Evolutionary conservation across 495 filamentous ascomycete species (phyloP), one percentile per base, ranked within the genome.

Genomic region (Tuber brumale): DNA sequence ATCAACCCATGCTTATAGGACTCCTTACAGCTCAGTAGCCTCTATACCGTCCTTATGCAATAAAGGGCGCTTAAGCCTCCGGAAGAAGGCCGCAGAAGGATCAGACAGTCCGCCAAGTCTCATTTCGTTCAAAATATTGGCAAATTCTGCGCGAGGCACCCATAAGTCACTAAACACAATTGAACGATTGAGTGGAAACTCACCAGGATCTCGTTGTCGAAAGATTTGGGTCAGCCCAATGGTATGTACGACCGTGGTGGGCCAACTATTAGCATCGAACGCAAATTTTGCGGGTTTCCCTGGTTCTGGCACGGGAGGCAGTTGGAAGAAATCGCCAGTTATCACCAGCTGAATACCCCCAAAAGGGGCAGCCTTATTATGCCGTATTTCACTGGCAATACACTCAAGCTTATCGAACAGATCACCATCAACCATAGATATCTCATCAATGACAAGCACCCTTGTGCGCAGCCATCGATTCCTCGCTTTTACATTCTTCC

Each of bases 381-480:
- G 95, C 70, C 93, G 88, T 73, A 90, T 85, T 3, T 85, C 87
- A 69, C 95, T 86, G n/a, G 93, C 95, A 80, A 99, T 91, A 72
- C 91, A 88, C 75, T 97, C 94, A 18, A 99, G 88, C 84, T 98
- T 99, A 84, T 99, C 95, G 76, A 98, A 98, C 0, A 99, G 86
- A 73, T 98, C 95, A 1, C 92, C 96, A 81, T 98, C 96, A 16
- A 99, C 94, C 95, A 99, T 99, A 18, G 95, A 98, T 44, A 99
- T 91, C 84, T 99, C 95, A 84, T 99, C 95, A 79, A 99, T 88
- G 72, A 99, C 87, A 44, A 99, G 88, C 27, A 93, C 89, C 78
- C 92, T 95, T 0, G 94, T 97, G 37, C 90, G 89, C 77, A 97
- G 84, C 95, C 96, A 98, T 61, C 96, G 90, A 66, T 88, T 90